phyloP scores from a whole-genome alignment of 2,329 filamentous ascomycete species.

The Fusarium stilboides region DNA sequence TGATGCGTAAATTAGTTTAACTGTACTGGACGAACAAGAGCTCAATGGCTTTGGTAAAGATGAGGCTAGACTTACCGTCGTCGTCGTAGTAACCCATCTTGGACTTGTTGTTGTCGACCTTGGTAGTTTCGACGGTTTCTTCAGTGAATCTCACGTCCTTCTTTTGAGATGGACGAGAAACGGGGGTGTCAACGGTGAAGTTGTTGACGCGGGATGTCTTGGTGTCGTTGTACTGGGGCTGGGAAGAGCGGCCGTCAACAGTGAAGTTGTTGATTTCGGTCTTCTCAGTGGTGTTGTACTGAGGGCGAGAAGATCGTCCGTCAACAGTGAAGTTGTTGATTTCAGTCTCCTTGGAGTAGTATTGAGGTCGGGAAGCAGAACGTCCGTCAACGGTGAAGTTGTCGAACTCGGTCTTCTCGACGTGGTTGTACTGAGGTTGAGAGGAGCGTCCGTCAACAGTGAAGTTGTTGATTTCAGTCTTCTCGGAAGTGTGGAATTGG shows the following conservation, averaged over 20 bases:
- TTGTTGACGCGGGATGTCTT: slow-evolving; percentile 45
- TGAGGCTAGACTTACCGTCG: slow-evolving; percentile 62
- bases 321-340: slow-evolving; percentile 49
- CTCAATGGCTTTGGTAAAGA: background rate
- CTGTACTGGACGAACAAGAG: slow-evolving; percentile 2
- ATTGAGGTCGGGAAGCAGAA: slow-evolving; percentile 29
- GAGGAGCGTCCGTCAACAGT: slow-evolving; percentile 50
- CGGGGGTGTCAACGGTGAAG: slow-evolving; percentile 54
- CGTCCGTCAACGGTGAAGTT: slow-evolving; percentile 38
- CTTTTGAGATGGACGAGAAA: slow-evolving; percentile 64
- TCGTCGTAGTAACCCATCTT: slow-evolving; percentile 79
- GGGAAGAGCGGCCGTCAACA: slow-evolving; percentile 46
- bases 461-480: slow-evolving; percentile 50
- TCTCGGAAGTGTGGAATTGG: slow-evolving; percentile 42
- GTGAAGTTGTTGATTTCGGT: slow-evolving; percentile 52
- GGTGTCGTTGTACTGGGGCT: slow-evolving; percentile 42
- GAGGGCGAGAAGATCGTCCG: slow-evolving; percentile 27
- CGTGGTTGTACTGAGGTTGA: slow-evolving; percentile 32
- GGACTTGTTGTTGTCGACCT: slow-evolving; percentile 60
- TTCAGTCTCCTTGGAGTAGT: slow-evolving; percentile 37
- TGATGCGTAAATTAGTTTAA: slow-evolving; percentile 53
- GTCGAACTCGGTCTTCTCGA: slow-evolving; percentile 41
- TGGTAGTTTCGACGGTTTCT: slow-evolving; percentile 75
- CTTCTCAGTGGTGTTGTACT: slow-evolving; percentile 45
- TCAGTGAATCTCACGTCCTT: slow-evolving; percentile 73